phyloP scores from a whole-genome alignment of 2,329 filamentous ascomycete species.

The Xylariaceae sp. region DNA sequence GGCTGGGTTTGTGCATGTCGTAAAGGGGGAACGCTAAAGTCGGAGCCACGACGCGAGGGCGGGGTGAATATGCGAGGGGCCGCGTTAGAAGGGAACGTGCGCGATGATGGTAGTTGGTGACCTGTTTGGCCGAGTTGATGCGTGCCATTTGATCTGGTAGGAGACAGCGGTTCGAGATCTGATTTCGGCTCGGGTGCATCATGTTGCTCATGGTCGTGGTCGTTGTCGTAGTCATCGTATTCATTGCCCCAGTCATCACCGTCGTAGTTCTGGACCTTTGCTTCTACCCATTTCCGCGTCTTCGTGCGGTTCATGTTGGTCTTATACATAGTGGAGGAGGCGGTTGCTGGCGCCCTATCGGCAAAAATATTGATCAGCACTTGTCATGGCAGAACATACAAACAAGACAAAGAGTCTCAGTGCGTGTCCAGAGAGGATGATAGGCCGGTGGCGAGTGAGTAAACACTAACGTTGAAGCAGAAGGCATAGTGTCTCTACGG shows the following conservation, averaged over 20 bases:
- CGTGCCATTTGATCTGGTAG: constrained; percentile 34
- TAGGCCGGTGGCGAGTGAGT: not conserved
- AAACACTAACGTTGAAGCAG: constrained; percentile 17
- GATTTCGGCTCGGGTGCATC: constrained; percentile 28
- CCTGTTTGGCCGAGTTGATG: constrained; percentile 38
- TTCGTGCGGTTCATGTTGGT: constrained; percentile 84
- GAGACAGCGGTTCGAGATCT: constrained; percentile 33
- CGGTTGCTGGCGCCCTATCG: not conserved
- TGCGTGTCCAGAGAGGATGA: not conserved
- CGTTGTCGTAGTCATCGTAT: constrained; percentile 57
- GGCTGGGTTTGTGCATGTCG: constrained; percentile 31
- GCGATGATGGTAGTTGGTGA: constrained; percentile 24
- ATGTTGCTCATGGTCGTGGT: constrained; percentile 43
- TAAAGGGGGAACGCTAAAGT: constrained; percentile 28
- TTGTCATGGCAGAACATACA: not conserved
- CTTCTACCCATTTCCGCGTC: constrained; percentile 93
- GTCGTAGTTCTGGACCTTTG: constrained; percentile 79
- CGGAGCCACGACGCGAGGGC: constrained; percentile 23
- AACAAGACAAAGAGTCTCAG: not conserved
- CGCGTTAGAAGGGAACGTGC: constrained; percentile 21
- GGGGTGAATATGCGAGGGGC: constrained; percentile 18
- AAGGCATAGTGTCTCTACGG: constrained; percentile 17
- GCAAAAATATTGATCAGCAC: constrained; percentile 5
- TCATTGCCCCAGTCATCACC: constrained; percentile 89
- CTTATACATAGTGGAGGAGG: constrained; percentile 50